These are phyloP conservation scores for Taphrina betulina DNA, from an alignment of 1,139 yeast genomes.

Conservation along the genomic window DNA sequence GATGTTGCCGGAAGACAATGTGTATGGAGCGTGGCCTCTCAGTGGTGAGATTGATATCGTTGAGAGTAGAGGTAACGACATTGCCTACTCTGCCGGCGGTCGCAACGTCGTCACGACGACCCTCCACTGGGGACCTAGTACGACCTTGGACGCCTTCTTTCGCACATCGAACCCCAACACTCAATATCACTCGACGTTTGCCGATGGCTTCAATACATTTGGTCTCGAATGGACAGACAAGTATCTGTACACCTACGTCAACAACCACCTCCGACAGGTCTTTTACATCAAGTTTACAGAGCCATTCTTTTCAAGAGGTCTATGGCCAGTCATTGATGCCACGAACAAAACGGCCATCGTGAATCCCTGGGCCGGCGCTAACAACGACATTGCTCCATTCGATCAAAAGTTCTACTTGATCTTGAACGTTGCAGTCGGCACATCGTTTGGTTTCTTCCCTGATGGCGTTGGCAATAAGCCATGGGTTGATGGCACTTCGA, in stretches of 20 bases:
- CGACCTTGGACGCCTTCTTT: conserved; percentile 29
- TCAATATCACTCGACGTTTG: conserved; percentile 30
- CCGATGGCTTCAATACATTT: conserved; percentile 34
- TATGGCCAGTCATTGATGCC: conserved; percentile 32
- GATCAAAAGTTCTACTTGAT: conserved; percentile 37
- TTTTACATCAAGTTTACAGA: conserved; percentile 32
- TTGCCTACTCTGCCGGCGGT: conserved; percentile 34
- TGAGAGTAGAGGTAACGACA: conserved; percentile 37
- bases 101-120: conserved; percentile 34
- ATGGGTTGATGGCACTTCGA: conserved; percentile 34
- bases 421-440: conserved; percentile 37
- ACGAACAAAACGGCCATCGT: conserved; percentile 32
- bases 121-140: conserved; percentile 37
- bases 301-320: conserved; percentile 34
- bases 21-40: conserved; percentile 37
- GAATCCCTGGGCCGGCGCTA: conserved; percentile 36
- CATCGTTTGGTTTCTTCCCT: conserved; percentile 36
- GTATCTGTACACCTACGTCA: conserved; percentile 36
- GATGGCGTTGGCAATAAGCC: conserved; percentile 36
- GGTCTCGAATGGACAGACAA: conserved; percentile 37
- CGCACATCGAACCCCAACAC: conserved; percentile 14
- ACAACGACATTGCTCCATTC: conserved; percentile 33
- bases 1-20: conserved; percentile 36
- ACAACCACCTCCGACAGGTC: conserved; percentile 36
- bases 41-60: conserved; percentile 37